phyloP scores from a whole-genome alignment of 345 rosid species.

The Jatropha curcas region DNA sequence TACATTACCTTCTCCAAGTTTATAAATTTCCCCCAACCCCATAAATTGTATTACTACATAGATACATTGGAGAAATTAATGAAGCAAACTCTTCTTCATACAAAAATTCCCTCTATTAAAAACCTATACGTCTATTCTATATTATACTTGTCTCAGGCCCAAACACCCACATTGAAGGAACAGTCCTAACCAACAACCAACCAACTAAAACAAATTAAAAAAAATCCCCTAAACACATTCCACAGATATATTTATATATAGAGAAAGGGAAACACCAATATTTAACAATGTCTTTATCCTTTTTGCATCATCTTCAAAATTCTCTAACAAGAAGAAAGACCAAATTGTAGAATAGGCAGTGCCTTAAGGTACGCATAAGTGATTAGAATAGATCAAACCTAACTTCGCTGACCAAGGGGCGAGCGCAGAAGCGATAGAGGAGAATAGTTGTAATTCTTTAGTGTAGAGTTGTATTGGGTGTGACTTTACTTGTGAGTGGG shows the following conservation, averaged over 20 bases:
- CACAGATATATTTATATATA: neutral
- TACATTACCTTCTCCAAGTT: slow-evolving; percentile 13
- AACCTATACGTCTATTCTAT: slow-evolving; percentile 11
- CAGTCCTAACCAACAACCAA: slow-evolving; percentile 14
- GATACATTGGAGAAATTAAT: slow-evolving; percentile 18
- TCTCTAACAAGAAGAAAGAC: too few relatives aligned
- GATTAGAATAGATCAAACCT: slow-evolving; percentile 17
- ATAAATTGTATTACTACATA: slow-evolving; percentile 17
- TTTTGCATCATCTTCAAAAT: neutral
- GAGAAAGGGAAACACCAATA: neutral
- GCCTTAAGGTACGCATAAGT: neutral
- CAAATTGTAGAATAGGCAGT: slow-evolving; percentile 19
- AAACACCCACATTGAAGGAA: slow-evolving; percentile 29
- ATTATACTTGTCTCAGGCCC: slow-evolving; percentile 22
- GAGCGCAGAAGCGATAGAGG: too few relatives aligned
- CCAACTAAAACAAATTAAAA: slow-evolving; percentile 1
- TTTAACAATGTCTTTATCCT: slow-evolving; percentile 11
- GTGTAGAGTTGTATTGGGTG: neutral
- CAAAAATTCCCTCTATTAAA: slow-evolving; percentile 33
- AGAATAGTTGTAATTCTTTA: neutral
- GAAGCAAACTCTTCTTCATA: slow-evolving; percentile 14
- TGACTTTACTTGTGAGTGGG: slow-evolving; percentile 23
- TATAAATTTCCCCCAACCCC: slow-evolving; percentile 19
- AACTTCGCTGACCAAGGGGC: slow-evolving; percentile 36
- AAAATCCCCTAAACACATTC: neutral